A percentile compares a stretch with the other conserved stretches of the same genome.
These are phyloP conservation scores for Gossypium longicalyx DNA, from an alignment of 345 rosid genomes.

Conservation along the genomic window DNA sequence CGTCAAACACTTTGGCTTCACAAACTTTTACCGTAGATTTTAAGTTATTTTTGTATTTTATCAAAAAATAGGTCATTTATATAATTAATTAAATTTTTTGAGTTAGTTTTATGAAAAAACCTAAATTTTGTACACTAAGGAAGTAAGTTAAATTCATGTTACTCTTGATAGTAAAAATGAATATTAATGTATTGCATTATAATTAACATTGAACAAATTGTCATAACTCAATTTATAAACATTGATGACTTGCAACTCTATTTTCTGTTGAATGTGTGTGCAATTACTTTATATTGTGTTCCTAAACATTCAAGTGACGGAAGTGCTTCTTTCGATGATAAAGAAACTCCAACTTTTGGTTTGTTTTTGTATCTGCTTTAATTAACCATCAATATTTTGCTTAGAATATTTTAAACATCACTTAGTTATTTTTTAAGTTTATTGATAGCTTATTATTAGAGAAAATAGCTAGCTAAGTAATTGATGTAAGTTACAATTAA, in stretches of 20 bases:
- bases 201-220: not conserved
- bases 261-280: not conserved
- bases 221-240: not conserved
- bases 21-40: no score
- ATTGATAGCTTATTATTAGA: no score
- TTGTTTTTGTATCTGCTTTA: conserved; percentile 17
- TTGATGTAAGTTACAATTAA: no score
- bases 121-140: conserved; percentile 45
- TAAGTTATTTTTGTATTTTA: no score
- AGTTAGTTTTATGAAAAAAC: not conserved
- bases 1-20: no score
- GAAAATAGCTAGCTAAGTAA: no score
- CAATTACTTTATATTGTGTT: conserved; percentile 5
- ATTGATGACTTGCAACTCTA: not conserved
- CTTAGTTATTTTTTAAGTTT: no score
- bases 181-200: no score
- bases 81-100: no score
- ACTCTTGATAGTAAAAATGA: not conserved
- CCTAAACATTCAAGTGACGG: conserved; percentile 39
- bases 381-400: not conserved
- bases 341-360: conserved; percentile 35
- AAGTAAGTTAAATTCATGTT: conserved; percentile 28
- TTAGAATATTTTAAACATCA: not conserved
- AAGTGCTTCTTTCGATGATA: conserved; percentile 35
- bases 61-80: no score